Conservation (phyloP, 352 stramenopile genomes). For the Pythium aristosporum region DNA sequence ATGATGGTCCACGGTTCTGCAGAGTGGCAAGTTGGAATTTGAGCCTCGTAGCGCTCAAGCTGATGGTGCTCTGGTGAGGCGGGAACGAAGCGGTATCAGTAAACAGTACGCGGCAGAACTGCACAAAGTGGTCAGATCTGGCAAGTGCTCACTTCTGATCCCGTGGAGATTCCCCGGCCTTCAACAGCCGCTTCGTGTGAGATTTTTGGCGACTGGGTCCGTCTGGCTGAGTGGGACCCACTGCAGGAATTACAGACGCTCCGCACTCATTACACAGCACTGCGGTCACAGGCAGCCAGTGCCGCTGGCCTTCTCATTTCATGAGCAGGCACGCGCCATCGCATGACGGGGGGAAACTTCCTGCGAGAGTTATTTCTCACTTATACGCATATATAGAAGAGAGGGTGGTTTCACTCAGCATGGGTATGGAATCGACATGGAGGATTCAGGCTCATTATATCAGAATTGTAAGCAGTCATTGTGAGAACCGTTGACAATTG, state of each 20-base stretch:
- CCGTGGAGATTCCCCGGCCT: neutral
- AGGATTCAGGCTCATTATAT: slow-evolving; percentile 34
- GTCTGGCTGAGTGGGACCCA: neutral
- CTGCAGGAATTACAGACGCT: neutral
- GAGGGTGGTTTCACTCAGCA: slow-evolving; percentile 28
- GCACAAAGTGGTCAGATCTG: neutral
- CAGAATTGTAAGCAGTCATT: slow-evolving; percentile 30
- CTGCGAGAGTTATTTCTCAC: neutral
- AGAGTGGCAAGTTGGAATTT: neutral
- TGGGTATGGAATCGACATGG: slow-evolving; percentile 30
- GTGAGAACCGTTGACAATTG: slow-evolving; percentile 18
- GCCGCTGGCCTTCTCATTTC: neutral
- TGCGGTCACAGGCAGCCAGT: too few species aligned
- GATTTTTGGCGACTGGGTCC: neutral
- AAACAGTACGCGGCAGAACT: too few species aligned
- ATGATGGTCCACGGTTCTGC: neutral
- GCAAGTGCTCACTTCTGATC: neutral
- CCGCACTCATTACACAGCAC: neutral
- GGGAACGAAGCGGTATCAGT: too few species aligned
- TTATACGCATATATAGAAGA: neutral
- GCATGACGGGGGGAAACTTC: neutral
- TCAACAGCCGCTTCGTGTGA: neutral
- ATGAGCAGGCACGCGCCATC: neutral
- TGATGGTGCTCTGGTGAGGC: neutral
- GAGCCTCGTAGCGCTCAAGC: neutral